A percentile compares a stretch with the other conserved stretches of the same genome.
These are phyloP conservation scores for Capsicum chinense DNA, from an alignment of 257 asterid genomes.

Conservation along the genomic window DNA sequence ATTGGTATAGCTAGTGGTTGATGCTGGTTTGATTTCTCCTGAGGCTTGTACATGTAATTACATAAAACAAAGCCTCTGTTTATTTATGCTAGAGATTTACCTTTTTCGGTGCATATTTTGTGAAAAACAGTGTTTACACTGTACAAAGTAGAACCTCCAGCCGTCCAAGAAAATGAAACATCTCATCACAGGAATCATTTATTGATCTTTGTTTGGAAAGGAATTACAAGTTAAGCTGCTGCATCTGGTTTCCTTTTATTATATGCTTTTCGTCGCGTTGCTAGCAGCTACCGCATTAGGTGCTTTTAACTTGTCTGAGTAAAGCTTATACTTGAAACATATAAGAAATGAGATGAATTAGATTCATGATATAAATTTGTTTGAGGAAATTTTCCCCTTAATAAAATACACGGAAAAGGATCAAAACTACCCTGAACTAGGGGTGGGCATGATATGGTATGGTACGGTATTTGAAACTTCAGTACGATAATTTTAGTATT, in stretches of 20 bases:
- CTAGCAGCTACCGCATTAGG: too few relatives aligned
- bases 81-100: neutral
- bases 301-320: too few relatives aligned
- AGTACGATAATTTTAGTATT: too few relatives aligned
- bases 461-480: too few relatives aligned
- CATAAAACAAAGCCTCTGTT: neutral
- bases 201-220: neutral
- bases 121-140: neutral
- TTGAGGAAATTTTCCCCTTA: too few relatives aligned
- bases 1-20: neutral
- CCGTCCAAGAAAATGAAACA: neutral
- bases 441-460: too few relatives aligned
- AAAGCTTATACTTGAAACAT: too few relatives aligned
- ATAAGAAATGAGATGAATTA: too few relatives aligned
- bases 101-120: neutral
- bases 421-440: too few relatives aligned
- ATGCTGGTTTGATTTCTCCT: neutral
- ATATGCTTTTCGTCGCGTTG: neutral
- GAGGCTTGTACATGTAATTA: conserved; percentile 5
- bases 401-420: too few relatives aligned
- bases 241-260: neutral
- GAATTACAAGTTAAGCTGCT: neutral
- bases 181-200: neutral
- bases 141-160: neutral
- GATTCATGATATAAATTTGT: too few relatives aligned